Evolutionary conservation across 495 filamentous ascomycete species (phyloP).

Genomic region (Lophium mytilinum): DNA sequence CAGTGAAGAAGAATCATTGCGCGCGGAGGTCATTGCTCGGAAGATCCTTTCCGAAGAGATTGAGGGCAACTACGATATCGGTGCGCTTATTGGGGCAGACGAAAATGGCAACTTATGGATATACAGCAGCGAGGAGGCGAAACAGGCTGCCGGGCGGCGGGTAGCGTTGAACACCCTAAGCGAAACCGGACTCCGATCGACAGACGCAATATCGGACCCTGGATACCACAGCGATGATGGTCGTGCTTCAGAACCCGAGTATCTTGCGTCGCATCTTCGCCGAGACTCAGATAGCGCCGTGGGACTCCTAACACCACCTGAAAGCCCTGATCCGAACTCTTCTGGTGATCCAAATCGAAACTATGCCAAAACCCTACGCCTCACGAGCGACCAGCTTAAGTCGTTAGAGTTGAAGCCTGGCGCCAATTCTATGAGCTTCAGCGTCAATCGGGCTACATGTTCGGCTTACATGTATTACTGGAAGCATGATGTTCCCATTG

Average conservation of each 20-base stretch:
- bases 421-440: slow-evolving; percentile 88
- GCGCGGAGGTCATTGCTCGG: slow-evolving; percentile 87
- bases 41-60: slow-evolving; percentile 92
- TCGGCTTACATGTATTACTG: slow-evolving; percentile 87
- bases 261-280: slow-evolving; percentile 23
- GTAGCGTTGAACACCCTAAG: slow-evolving; percentile 46
- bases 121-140: slow-evolving; percentile 94
- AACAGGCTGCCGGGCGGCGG: slow-evolving; percentile 58
- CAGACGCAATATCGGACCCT: slow-evolving; percentile 79
- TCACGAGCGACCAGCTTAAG: slow-evolving; percentile 94
- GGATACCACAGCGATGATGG: slow-evolving; percentile 87
- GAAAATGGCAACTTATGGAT: slow-evolving; percentile 97
- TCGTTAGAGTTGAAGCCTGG: slow-evolving; percentile 73
- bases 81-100: slow-evolving; percentile 87
- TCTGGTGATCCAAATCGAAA: slow-evolving; percentile 64
- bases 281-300: slow-evolving; percentile 45
- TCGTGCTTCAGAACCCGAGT: slow-evolving; percentile 31
- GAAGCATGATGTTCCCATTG: slow-evolving; percentile 80
- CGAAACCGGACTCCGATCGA: slow-evolving; percentile 45
- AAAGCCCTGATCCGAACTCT: slow-evolving; percentile 53
- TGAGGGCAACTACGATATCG: slow-evolving; percentile 92
- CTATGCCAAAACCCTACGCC: slow-evolving; percentile 93
- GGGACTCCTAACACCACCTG: slow-evolving; percentile 64
- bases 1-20: slow-evolving; percentile 81
- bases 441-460: slow-evolving; percentile 88